A percentile compares a stretch with the other conserved stretches of the same genome.
These are phyloP conservation scores for Paracoccidioides brasiliensis DNA, from an alignment of 2,329 filamentous ascomycete species.

Conservation along the genomic window DNA sequence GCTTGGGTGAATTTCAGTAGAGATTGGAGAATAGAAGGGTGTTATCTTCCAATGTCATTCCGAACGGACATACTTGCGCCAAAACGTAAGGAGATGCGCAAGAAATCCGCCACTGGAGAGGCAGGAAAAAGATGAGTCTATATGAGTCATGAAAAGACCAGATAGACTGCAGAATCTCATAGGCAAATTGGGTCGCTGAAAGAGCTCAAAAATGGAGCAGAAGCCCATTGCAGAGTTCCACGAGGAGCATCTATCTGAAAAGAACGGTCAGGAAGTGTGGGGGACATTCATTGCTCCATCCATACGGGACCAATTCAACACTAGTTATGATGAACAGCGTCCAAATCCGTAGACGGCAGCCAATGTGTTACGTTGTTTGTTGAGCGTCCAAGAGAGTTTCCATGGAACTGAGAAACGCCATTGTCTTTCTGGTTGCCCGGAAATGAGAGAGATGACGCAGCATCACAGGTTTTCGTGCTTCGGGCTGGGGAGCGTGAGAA, in stretches of 20 bases:
- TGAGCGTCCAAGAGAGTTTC: not conserved
- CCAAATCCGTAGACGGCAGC: not conserved
- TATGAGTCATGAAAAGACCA: not conserved
- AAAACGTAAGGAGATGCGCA: not conserved
- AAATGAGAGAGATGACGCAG: too few species aligned
- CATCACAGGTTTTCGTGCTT: too few species aligned
- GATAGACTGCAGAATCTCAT: not conserved
- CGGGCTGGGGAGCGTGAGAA: not conserved
- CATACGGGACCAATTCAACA: not conserved
- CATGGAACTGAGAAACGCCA: too few species aligned
- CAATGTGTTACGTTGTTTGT: not conserved
- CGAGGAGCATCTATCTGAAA: not conserved
- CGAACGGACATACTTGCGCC: not conserved
- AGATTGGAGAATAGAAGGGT: not conserved
- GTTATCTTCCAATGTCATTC: not conserved
- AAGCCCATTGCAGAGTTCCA: not conserved
- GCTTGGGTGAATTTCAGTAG: not conserved
- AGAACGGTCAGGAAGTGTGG: not conserved
- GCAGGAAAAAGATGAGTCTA: not conserved
- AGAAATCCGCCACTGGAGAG: not conserved
- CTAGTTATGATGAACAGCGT: not conserved
- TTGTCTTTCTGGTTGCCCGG: too few species aligned
- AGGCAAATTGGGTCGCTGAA: not conserved
- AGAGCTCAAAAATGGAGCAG: not conserved
- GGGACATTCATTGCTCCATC: not conserved